Percentiles rank a stretch among this genome's conserved stretches.
These are phyloP conservation scores for Sphaerulina vaccinii DNA, from an alignment of 2,329 filamentous ascomycete genomes.

Conservation along the genomic window DNA sequence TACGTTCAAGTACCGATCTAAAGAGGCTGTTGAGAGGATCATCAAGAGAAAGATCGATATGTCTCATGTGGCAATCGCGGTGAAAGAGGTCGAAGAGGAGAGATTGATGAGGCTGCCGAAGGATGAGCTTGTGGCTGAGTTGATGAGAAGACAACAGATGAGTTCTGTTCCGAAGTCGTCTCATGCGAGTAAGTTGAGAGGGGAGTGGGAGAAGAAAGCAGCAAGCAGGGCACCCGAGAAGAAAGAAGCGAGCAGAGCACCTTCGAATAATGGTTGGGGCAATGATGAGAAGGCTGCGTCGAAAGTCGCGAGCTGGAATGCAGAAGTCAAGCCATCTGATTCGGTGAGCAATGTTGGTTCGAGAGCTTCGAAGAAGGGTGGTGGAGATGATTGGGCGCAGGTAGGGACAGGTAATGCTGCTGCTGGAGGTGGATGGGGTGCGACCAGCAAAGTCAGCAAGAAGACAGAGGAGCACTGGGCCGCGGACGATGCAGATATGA, in stretches of 20 bases:
- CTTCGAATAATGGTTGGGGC: not conserved
- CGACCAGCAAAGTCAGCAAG: not conserved
- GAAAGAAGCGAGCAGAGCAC: not conserved
- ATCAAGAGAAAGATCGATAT: conserved; percentile 31
- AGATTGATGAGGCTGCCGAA: conserved; percentile 33
- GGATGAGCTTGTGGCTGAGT: conserved; percentile 33
- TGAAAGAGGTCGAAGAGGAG: conserved; percentile 24
- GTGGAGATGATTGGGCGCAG: conserved; percentile 8
- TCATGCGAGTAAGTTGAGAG: not conserved
- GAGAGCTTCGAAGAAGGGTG: not conserved
- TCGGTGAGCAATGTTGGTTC: conserved; percentile 9
- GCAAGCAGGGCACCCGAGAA: conserved; percentile 6
- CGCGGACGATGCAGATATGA: conserved; percentile 9
- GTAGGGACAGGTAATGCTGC: conserved; percentile 10
- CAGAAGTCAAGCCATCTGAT: conserved; percentile 17
- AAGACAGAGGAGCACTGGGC: conserved; percentile 2
- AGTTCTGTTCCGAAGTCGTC: not conserved
- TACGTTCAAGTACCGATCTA: conserved; percentile 48
- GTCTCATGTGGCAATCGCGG: conserved; percentile 25
- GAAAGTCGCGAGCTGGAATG: conserved; percentile 5
- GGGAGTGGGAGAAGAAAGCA: not conserved
- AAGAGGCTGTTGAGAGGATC: conserved; percentile 37
- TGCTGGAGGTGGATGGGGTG: not conserved
- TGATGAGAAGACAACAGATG: conserved; percentile 23
- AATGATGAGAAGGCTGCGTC: not conserved